These are phyloP conservation scores for Claviceps sp. DNA, from an alignment of 2,329 filamentous ascomycete species.

Conservation along the genomic window DNA sequence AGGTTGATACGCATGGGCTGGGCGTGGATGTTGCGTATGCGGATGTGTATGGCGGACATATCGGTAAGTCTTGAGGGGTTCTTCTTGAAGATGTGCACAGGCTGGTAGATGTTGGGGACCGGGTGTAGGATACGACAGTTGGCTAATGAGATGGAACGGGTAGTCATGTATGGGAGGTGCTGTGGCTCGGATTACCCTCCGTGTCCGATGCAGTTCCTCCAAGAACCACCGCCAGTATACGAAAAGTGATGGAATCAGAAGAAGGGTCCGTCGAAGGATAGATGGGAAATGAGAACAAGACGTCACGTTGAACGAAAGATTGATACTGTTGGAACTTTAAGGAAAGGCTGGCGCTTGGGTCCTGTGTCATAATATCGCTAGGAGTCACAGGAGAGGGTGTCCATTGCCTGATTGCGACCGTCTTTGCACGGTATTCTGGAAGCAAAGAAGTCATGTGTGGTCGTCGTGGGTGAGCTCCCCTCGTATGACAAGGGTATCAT, in stretches of 20 bases:
- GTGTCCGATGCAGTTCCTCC: conserved; percentile 25
- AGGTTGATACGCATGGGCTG: conserved; percentile 19
- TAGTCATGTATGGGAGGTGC: conserved; percentile 24
- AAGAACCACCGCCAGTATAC: conserved; percentile 24
- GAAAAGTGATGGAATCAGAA: conserved; percentile 7
- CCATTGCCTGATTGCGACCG: background rate
- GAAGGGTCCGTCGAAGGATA: no score
- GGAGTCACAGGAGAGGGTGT: no score
- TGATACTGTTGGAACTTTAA: no score
- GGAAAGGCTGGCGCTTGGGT: no score
- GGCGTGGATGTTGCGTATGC: conserved; percentile 23
- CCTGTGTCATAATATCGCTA: no score
- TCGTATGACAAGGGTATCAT: background rate
- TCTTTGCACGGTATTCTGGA: background rate
- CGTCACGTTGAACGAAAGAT: background rate
- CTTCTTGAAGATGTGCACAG: background rate
- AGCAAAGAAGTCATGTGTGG: background rate
- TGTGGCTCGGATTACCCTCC: conserved; percentile 17
- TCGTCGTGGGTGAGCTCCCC: background rate
- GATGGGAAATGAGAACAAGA: background rate
- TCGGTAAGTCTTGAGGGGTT: conserved; percentile 14
- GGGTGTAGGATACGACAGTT: no score
- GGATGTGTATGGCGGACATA: conserved; percentile 23
- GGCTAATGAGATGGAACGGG: background rate
- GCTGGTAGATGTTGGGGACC: background rate